A percentile compares a stretch with the other conserved stretches of the same genome.
phyloP scores from a whole-genome alignment of 352 stramenopile species.

The Pythium grandisporangium region DNA sequence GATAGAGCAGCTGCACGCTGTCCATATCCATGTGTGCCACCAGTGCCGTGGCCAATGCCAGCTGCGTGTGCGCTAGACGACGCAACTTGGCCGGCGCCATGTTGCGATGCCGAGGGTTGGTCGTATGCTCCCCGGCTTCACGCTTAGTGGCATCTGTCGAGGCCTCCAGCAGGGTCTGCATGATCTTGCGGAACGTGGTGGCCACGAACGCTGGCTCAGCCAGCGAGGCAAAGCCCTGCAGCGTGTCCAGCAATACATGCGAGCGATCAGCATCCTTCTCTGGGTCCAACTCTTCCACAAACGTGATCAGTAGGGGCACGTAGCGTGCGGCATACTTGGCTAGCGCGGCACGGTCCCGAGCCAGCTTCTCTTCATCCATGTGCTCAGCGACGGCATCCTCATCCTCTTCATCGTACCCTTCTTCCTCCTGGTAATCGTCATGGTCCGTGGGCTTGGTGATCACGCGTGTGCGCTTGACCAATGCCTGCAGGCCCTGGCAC shows the following conservation, averaged over 20 bases:
- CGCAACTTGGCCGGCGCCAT: constrained; percentile 48
- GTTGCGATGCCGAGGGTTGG: constrained; percentile 13
- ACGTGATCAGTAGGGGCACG: constrained; percentile 74
- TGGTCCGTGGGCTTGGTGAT: constrained; percentile 22
- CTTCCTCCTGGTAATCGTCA: constrained; percentile 28
- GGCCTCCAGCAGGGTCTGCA: constrained; percentile 84
- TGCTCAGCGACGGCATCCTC: constrained; percentile 37
- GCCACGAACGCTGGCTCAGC: constrained; percentile 54
- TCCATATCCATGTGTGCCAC: constrained; percentile 71
- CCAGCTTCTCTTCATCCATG: constrained; percentile 71
- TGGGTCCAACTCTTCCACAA: constrained; percentile 71
- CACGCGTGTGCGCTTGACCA: constrained; percentile 66
- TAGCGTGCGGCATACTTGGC: constrained; percentile 79
- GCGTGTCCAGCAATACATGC: constrained; percentile 67
- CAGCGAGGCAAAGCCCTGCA: constrained; percentile 74
- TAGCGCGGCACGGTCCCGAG: constrained; percentile 61
- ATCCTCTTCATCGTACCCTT: constrained; percentile 23
- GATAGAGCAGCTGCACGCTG: constrained; percentile 73
- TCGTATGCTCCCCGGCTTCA: constrained; percentile 22
- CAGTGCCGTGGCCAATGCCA: constrained; percentile 71
- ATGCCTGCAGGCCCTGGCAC: constrained; percentile 75
- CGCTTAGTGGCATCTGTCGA: constrained; percentile 69
- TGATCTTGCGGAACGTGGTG: constrained; percentile 81
- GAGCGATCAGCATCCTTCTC: constrained; percentile 69
- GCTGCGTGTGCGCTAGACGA: constrained; percentile 61